Evolutionary conservation across 2,329 filamentous ascomycete species (phyloP).

Genomic region (Paraconiothyrium sp.): DNA sequence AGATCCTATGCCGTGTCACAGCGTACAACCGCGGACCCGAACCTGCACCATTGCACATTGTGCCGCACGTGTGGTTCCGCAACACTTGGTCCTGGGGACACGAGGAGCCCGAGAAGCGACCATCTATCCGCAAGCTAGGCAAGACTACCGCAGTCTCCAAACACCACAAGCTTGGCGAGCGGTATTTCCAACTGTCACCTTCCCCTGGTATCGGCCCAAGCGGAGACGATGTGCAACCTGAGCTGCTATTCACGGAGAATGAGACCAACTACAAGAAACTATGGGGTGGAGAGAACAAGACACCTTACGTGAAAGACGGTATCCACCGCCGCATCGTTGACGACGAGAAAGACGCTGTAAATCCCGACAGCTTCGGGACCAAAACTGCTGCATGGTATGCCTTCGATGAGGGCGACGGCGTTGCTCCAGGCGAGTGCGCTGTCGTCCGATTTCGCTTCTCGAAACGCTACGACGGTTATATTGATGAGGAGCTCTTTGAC

Average conservation of each 20-base stretch:
- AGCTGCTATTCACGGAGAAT: conserved; percentile 93
- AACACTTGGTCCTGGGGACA: conserved; percentile 97
- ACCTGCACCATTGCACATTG: conserved; percentile 88
- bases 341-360: conserved; percentile 80
- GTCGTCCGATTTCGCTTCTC: conserved; percentile 93
- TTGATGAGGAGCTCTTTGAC: conserved; percentile 94
- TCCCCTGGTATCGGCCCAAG: conserved; percentile 84
- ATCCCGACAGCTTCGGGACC: conserved; percentile 81
- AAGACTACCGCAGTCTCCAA: conserved; percentile 78
- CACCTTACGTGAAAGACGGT: conserved; percentile 91
- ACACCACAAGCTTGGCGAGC: conserved; percentile 81
- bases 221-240: conserved; percentile 83
- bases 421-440: conserved; percentile 89
- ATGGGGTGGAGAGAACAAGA: conserved; percentile 78
- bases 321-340: conserved; percentile 91
- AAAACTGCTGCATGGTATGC: conserved; percentile 92
- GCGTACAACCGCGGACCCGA: conserved; percentile 96
- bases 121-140: conserved; percentile 73
- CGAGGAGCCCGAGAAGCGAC: conserved; percentile 79
- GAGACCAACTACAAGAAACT: conserved; percentile 86
- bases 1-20: conserved; percentile 91
- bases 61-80: conserved; percentile 95
- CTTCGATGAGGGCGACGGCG: conserved; percentile 89
- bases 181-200: conserved; percentile 85
- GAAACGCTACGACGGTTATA: conserved; percentile 75